Percentiles rank a stretch among this genome's conserved stretches.
Conservation (phyloP, 805 yeast species). For the Pichia manshurica region DNA sequence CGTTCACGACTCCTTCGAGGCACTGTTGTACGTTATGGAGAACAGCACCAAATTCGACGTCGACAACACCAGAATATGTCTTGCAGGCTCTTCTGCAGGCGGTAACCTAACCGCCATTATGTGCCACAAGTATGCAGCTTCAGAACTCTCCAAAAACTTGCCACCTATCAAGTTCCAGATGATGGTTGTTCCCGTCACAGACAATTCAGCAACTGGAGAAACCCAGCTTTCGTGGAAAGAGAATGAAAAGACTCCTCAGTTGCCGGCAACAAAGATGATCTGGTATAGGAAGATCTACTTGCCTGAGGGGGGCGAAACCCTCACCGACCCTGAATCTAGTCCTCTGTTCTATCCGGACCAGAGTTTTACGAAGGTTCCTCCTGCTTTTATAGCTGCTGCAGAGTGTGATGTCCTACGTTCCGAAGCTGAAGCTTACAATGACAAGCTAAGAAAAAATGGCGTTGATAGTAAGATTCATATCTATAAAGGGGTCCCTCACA, state of each 20-base stretch:
- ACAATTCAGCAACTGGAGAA: constrained; percentile 35
- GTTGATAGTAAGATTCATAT: constrained; percentile 30
- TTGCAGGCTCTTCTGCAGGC: constrained; percentile 46
- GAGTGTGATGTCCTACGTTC: constrained; percentile 41
- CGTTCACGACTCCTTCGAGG: constrained; percentile 38
- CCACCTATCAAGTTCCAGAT: constrained; percentile 37
- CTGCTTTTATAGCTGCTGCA: constrained; percentile 38
- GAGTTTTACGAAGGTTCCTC: constrained; percentile 35
- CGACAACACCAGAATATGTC: constrained; percentile 31
- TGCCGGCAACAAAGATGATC: constrained; percentile 40
- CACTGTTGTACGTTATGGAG: constrained; percentile 29
- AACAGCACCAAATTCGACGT: constrained; percentile 25
- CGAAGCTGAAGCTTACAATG: constrained; percentile 40
- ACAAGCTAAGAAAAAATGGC: constrained; percentile 34
- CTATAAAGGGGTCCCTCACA: constrained; percentile 42
- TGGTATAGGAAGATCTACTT: constrained; percentile 40
- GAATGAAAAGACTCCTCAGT: constrained; percentile 36
- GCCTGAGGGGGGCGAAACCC: constrained; percentile 35
- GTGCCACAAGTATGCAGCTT: constrained; percentile 31
- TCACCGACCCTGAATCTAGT: constrained; percentile 32
- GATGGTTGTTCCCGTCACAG: constrained; percentile 40
- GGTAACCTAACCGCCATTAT: constrained; percentile 34
- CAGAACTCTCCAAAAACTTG: constrained; percentile 18
- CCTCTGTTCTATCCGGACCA: constrained; percentile 38
- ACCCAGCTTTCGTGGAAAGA: constrained; percentile 36